A percentile compares a stretch with the other conserved stretches of the same genome.
These are phyloP conservation scores for Aspergillus carlsbadensis DNA, from an alignment of 495 filamentous ascomycete species.

Conservation along the genomic window DNA sequence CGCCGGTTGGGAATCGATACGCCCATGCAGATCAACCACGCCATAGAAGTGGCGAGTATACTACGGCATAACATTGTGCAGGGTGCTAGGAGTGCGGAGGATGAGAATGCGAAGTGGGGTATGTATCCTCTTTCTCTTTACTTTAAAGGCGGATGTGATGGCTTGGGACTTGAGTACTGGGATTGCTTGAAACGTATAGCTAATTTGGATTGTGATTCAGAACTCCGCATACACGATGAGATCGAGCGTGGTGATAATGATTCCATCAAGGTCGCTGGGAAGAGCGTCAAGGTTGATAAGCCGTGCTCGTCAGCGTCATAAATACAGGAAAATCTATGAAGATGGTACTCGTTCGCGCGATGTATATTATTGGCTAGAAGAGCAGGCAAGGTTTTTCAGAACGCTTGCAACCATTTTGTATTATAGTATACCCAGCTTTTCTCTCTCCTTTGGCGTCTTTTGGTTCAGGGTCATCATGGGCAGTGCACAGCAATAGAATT, in stretches of 20 bases:
- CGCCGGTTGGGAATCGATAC: constrained; percentile 52
- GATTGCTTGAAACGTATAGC: no score
- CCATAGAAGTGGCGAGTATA: constrained; percentile 78
- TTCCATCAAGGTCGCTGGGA: constrained; percentile 61
- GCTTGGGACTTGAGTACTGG: no score
- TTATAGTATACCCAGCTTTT: constrained; percentile 49
- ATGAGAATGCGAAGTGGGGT: constrained; percentile 65
- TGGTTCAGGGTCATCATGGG: constrained; percentile 15
- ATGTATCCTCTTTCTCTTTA: constrained; percentile 27
- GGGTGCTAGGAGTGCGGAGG: constrained; percentile 55
- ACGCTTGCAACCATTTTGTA: constrained; percentile 25
- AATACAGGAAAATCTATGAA: not conserved
- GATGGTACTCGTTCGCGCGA: not conserved
- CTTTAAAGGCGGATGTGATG: not conserved
- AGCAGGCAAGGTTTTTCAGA: constrained; percentile 11
- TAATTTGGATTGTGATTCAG: constrained; percentile 39
- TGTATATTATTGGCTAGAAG: not conserved
- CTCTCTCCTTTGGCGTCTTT: constrained; percentile 32
- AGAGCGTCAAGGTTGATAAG: constrained; percentile 47
- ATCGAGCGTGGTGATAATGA: constrained; percentile 94
- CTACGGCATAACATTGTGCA: constrained; percentile 86
- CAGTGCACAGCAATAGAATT: constrained; percentile 1
- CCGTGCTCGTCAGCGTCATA: constrained; percentile 37
- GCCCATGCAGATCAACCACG: constrained; percentile 64
- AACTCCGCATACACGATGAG: constrained; percentile 81